Percentiles rank a stretch among this genome's conserved stretches.
These are phyloP conservation scores for Ephemerocybe angulata DNA, from an alignment of 768 basidiomycete genomes.

Conservation along the genomic window DNA sequence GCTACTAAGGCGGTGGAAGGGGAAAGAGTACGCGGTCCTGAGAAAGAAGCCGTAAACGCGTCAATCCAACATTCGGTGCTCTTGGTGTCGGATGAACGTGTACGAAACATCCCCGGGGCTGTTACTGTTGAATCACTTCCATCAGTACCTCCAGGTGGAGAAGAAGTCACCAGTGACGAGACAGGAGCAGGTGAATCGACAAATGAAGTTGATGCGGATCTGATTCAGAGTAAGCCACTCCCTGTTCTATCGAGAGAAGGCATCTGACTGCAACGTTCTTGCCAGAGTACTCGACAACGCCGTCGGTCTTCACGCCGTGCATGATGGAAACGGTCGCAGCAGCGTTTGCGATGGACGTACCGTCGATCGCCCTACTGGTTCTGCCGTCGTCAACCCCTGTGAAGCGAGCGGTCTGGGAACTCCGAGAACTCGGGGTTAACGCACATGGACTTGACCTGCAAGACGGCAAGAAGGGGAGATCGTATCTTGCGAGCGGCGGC, in stretches of 20 bases:
- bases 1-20: slow-evolving; percentile 12
- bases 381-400: slow-evolving; percentile 60
- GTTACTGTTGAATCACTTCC: background rate
- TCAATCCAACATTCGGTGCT: slow-evolving; percentile 49
- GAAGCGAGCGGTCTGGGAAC: slow-evolving; percentile 58
- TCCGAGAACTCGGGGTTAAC: slow-evolving; percentile 62
- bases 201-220: slow-evolving; percentile 7
- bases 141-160: slow-evolving; percentile 1
- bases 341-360: slow-evolving; percentile 70
- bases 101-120: slow-evolving; percentile 55
- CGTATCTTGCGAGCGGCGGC: slow-evolving; percentile 8
- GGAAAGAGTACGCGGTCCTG: slow-evolving; percentile 6
- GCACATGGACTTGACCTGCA: slow-evolving; percentile 59
- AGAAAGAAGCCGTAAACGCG: slow-evolving; percentile 8
- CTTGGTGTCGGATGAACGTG: slow-evolving; percentile 53
- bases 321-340: slow-evolving; percentile 67
- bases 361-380: slow-evolving; percentile 62
- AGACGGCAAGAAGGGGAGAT: slow-evolving; percentile 25
- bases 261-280: background rate
- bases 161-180: slow-evolving; percentile 10
- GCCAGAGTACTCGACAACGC: slow-evolving; percentile 41
- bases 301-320: slow-evolving; percentile 53
- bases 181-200: background rate
- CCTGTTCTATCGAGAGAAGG: slow-evolving; percentile 12
- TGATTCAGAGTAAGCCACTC: slow-evolving; percentile 5